Evolutionary conservation across 176 grass and related monocot species (phyloP), one percentile per base, ranked within the genome.

Genomic region (Musa beccarii): DNA sequence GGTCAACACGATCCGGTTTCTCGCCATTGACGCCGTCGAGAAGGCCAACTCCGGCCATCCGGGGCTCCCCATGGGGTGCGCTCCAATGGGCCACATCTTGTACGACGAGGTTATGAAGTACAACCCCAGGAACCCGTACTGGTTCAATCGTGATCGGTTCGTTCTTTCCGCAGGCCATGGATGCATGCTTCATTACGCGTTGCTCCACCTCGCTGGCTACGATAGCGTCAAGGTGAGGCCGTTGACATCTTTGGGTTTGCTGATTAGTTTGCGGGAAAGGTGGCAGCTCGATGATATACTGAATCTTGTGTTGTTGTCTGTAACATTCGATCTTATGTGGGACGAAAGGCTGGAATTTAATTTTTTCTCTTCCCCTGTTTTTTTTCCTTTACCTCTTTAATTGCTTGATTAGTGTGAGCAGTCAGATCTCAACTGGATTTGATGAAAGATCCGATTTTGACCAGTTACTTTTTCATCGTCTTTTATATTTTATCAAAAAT

Each of bases 191-290:
- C 96, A 99, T 76, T 99, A 99, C 73, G 96, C 91, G 3, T 81
- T 99, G 51, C 96, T 99, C 73, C 91, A 99, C 74, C 96, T 99
- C 77, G 96, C 96, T 51, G 91, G 96, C n/a, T 99, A 99, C 76
- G 89, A 99, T 73, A 93, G 91, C 76, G 91, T 99, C 75, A 76
- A 73, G 85, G 96, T 99, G 72, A 87, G 83, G 9, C 4, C 2
- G 62, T 66, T 29, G 43, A 19, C 21, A 0, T 53, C 10, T 52
- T 65, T 57, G 9, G 25, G 17, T 73, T 15, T 43, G 62, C 54
- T 19, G 3, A 52, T 72, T 81, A 10, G 15, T 79, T 66, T 69
- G 16, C 25, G 53, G 54, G 34, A 15, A 75, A 85, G 81, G 82
- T 85, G 80, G 67, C 73, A 70, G 74, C 43, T 74, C 59, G 68